Percentiles rank a stretch among this genome's conserved stretches.
Conservation (phyloP, 1,284 basidiomycete species). For the Rhodotorula sp. region DNA sequence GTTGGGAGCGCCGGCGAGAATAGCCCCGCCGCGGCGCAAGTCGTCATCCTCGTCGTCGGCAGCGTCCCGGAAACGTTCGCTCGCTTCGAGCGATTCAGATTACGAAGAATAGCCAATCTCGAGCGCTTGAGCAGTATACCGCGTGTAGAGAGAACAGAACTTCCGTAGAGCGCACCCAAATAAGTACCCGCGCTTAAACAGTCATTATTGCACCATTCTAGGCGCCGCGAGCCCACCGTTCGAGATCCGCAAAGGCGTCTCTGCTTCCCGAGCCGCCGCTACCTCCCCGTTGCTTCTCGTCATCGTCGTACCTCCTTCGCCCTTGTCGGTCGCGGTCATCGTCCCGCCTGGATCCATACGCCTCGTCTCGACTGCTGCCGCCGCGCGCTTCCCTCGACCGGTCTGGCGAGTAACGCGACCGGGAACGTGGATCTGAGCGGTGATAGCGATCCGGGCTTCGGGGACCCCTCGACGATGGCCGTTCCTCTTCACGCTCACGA, state of each 20-base stretch:
- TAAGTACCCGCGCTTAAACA: too few relatives aligned
- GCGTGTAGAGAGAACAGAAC: too few relatives aligned
- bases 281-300: slow-evolving; percentile 7
- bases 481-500: not conserved
- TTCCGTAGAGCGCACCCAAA: too few relatives aligned
- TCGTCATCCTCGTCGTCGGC: too few relatives aligned
- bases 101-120: not conserved
- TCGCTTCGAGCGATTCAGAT: not conserved
- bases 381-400: not conserved
- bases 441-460: not conserved
- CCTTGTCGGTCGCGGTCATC: not conserved
- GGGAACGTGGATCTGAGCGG: slow-evolving; percentile 22
- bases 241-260: slow-evolving; percentile 33
- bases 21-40: too few relatives aligned
- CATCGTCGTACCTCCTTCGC: slow-evolving; percentile 7
- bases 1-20: too few relatives aligned
- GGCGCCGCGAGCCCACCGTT: slow-evolving; percentile 19
- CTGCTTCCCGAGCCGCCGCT: not conserved
- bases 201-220: too few relatives aligned
- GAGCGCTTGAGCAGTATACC: too few relatives aligned
- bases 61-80: not conserved
- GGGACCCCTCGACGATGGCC: slow-evolving; percentile 4
- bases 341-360: not conserved
- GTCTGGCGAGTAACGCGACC: slow-evolving; percentile 13
- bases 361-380: not conserved